These are phyloP conservation scores for Fusarium anthophilum DNA, from an alignment of 2,329 filamentous ascomycete species.

Conservation along the genomic window DNA sequence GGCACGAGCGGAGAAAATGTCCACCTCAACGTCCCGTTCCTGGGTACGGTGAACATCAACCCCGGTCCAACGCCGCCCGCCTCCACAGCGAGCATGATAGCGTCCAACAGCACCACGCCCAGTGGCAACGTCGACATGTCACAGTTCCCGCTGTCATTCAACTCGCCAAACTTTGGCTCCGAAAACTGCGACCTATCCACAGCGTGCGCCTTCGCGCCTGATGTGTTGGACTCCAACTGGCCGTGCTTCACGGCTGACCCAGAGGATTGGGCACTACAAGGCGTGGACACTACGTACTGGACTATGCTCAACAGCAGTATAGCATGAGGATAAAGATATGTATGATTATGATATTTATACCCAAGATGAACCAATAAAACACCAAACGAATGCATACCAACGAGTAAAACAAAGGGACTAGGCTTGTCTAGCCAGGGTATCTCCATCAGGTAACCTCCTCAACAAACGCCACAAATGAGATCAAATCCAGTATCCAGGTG, in stretches of 20 bases:
- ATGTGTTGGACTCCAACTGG: constrained; percentile 33
- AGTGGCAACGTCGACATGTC: constrained; percentile 5
- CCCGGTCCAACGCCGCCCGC: constrained; percentile 27
- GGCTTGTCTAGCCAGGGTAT: constrained; percentile 42
- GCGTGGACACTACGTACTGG: constrained; percentile 52
- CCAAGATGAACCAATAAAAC: constrained; percentile 21
- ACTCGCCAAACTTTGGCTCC: constrained; percentile 10
- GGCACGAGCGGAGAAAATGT: constrained; percentile 36
- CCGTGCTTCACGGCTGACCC: constrained; percentile 45
- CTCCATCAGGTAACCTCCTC: constrained; percentile 33
- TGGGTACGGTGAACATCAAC: constrained; percentile 58
- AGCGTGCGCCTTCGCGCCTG: constrained; percentile 7
- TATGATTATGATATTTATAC: constrained; percentile 34
- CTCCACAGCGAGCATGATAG: constrained; percentile 15
- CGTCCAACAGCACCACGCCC: constrained; percentile 25
- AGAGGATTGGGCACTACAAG: constrained; percentile 54
- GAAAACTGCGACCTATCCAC: constrained; percentile 7
- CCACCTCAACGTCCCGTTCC: constrained; percentile 56
- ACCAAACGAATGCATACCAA: constrained; percentile 27
- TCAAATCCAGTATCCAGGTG: constrained; percentile 33
- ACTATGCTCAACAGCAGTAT: constrained; percentile 44
- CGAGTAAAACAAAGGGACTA: constrained; percentile 29
- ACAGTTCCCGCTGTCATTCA: constrained; percentile 16
- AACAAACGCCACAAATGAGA: constrained; percentile 40
- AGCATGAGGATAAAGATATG: constrained; percentile 8